These are phyloP conservation scores for Colletotrichum simmondsii DNA, from an alignment of 2,329 filamentous ascomycete genomes.

Conservation along the genomic window DNA sequence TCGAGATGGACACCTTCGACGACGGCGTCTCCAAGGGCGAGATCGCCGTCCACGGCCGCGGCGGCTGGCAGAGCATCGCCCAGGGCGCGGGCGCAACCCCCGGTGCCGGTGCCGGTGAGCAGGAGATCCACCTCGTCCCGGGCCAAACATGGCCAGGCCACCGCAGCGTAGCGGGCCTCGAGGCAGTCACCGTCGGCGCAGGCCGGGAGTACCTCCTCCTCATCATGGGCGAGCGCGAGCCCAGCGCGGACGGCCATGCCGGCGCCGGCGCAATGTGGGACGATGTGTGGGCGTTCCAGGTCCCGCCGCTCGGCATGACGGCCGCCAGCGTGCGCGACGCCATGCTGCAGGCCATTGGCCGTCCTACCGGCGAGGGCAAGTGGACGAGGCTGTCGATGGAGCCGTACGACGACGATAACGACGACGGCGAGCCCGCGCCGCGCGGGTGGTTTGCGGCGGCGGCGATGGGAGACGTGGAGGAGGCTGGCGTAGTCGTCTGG, in stretches of 20 bases:
- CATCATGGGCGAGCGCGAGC: slow-evolving; percentile 67
- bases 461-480: slow-evolving; percentile 67
- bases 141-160: slow-evolving; percentile 60
- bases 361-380: slow-evolving; percentile 65
- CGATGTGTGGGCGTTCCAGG: slow-evolving; percentile 74
- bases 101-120: slow-evolving; percentile 36
- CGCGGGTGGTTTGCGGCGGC: slow-evolving; percentile 70
- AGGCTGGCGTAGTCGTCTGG: slow-evolving; percentile 68
- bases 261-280: slow-evolving; percentile 65
- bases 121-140: slow-evolving; percentile 48
- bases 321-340: slow-evolving; percentile 66
- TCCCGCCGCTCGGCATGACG: slow-evolving; percentile 65
- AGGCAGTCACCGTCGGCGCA: slow-evolving; percentile 67
- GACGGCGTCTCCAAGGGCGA: slow-evolving; percentile 61
- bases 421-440: slow-evolving; percentile 58
- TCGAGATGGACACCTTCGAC: slow-evolving; percentile 66
- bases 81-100: slow-evolving; percentile 42
- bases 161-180: slow-evolving; percentile 64
- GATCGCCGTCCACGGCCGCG: slow-evolving; percentile 60
- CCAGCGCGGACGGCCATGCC: slow-evolving; percentile 60
- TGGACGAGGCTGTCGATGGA: slow-evolving; percentile 63
- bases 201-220: slow-evolving; percentile 72
- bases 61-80: slow-evolving; percentile 65
- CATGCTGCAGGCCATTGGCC: slow-evolving; percentile 63
- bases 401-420: slow-evolving; percentile 61